Conservation (phyloP, 2,329 filamentous ascomycete genomes). For the Aphanocladium album region DNA sequence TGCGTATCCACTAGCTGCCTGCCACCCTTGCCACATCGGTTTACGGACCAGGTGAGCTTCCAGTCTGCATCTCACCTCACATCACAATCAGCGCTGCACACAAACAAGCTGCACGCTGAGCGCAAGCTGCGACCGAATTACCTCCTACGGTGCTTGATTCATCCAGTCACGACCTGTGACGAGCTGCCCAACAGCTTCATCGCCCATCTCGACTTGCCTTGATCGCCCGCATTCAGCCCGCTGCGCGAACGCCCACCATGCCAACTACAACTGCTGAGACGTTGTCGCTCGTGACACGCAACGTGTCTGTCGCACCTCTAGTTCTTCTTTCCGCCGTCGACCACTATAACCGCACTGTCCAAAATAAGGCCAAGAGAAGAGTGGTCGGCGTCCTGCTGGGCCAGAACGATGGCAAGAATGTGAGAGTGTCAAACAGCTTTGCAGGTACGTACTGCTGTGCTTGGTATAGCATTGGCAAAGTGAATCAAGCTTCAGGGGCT, state of each 20-base stretch:
- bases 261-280: constrained; percentile 96
- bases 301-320: constrained; percentile 93
- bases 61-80: constrained; percentile 3
- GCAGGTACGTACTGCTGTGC: constrained; percentile 57
- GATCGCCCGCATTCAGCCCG: background rate
- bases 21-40: constrained; percentile 7
- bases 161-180: too few relatives aligned
- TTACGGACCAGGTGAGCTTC: constrained; percentile 2
- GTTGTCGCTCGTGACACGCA: constrained; percentile 87
- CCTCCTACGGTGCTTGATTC: background rate
- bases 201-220: background rate
- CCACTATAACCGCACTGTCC: constrained; percentile 90
- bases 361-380: constrained; percentile 78
- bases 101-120: background rate
- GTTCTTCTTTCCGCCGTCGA: constrained; percentile 97
- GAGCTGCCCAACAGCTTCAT: background rate
- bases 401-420: constrained; percentile 93
- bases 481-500: constrained; percentile 5
- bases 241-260: constrained; percentile 53
- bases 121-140: background rate
- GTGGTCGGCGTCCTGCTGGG: constrained; percentile 93
- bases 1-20: constrained; percentile 14
- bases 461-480: constrained; percentile 8
- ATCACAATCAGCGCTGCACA: constrained; percentile 1
- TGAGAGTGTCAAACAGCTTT: constrained; percentile 98